Evolutionary conservation across 495 filamentous ascomycete genomes (phyloP).

Genomic region (Terfezia boudieri): DNA sequence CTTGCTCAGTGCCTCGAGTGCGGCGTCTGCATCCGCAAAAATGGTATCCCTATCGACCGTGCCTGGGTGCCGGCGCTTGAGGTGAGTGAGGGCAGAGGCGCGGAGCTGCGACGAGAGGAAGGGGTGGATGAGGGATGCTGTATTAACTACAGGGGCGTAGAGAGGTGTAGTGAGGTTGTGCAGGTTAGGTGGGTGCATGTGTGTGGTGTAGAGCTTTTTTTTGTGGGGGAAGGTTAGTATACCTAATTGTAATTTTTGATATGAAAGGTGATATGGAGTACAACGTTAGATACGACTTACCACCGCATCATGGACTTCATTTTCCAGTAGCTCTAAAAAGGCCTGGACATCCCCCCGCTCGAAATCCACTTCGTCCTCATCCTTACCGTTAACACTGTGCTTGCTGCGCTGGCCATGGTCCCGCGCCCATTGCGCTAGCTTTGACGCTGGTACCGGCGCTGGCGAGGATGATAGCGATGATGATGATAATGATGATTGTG

Average conservation of each 20-base stretch:
- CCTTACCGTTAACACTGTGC: no score
- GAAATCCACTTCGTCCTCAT: no score
- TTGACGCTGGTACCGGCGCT: conserved; percentile 36
- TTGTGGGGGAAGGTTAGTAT: conserved; percentile 2
- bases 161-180: conserved; percentile 30
- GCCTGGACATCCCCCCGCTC: no score
- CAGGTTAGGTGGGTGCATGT: conserved; percentile 21
- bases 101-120: conserved; percentile 44
- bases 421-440: conserved; percentile 45
- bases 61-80: conserved; percentile 27
- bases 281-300: no score
- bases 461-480: conserved; percentile 4
- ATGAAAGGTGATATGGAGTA: no score
- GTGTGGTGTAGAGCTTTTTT: conserved; percentile 47
- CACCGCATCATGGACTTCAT: no score
- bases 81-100: conserved; percentile 26
- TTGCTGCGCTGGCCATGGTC: no score
- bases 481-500: not conserved
- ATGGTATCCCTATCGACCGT: conserved; percentile 40
- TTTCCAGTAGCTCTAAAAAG: no score
- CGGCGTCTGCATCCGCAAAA: conserved; percentile 43
- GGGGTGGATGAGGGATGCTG: conserved; percentile 50
- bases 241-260: no score
- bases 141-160: conserved; percentile 27
- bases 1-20: conserved; percentile 52